Percentiles rank a stretch among this genome's conserved stretches.
Evolutionary conservation across 179 eudicot genomes (phyloP).

Genomic region (Silene vulgaris): DNA sequence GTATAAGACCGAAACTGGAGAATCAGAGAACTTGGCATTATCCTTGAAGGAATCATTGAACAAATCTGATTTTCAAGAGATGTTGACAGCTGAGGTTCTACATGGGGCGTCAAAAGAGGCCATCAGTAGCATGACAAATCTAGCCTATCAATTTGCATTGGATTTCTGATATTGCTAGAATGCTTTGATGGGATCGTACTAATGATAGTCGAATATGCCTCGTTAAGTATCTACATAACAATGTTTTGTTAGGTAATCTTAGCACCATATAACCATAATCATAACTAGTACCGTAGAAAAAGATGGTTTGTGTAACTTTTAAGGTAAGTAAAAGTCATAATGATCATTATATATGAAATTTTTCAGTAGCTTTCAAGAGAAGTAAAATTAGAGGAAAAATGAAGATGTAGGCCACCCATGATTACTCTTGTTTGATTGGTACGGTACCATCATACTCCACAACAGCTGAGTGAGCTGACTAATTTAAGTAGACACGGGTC

Average conservation of each 20-base stretch:
- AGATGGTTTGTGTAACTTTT: conserved; percentile 17
- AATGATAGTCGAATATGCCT: no score
- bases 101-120: no score
- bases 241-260: neutral
- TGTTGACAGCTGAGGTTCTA: no score
- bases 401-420: conserved; percentile 20
- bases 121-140: no score
- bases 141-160: no score
- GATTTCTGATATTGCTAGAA: neutral
- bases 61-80: no score
- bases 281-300: conserved; percentile 5
- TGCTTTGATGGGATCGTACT: neutral
- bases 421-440: conserved; percentile 15
- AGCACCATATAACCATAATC: neutral
- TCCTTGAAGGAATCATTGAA: no score
- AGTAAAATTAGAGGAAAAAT: conserved; percentile 18
- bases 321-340: conserved; percentile 16
- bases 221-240: no score
- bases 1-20: no score
- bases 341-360: neutral
- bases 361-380: conserved; percentile 34
- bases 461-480: neutral
- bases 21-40: no score
- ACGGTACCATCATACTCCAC: conserved; percentile 18
- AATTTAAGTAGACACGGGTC: conserved; percentile 3